These are phyloP conservation scores for Setaria italica DNA, from an alignment of 202 grass and related monocot species.

Conservation along the genomic window DNA sequence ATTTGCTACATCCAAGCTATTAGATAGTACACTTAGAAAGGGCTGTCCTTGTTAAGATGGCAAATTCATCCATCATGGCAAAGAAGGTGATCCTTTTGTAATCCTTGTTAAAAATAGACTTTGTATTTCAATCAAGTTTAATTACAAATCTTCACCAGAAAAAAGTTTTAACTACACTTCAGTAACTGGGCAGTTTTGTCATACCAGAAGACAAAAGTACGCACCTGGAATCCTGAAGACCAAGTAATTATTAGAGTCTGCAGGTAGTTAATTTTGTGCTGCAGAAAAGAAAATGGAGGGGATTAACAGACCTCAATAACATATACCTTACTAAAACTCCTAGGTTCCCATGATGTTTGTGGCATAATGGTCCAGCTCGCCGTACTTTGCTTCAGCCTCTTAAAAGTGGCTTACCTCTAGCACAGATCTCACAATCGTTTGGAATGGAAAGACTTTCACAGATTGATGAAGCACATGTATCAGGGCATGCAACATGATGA, in stretches of 20 bases:
- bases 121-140: slow-evolving; percentile 28
- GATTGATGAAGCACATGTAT: neutral
- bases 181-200: slow-evolving; percentile 22
- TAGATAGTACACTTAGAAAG: slow-evolving; percentile 30
- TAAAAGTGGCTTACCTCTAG: slow-evolving; percentile 29
- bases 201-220: neutral
- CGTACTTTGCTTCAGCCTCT: slow-evolving; percentile 33
- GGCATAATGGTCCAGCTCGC: slow-evolving; percentile 22
- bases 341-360: slow-evolving; percentile 1
- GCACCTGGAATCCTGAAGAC: slow-evolving; percentile 20
- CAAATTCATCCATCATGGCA: slow-evolving; percentile 37
- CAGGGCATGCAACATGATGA: neutral
- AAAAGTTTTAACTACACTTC: neutral
- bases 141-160: neutral
- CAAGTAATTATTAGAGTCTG: neutral
- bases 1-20: slow-evolving; percentile 24
- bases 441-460: slow-evolving; percentile 4
- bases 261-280: neutral
- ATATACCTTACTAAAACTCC: neutral
- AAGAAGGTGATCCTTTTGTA: slow-evolving; percentile 32
- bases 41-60: slow-evolving; percentile 34
- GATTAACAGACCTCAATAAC: neutral
- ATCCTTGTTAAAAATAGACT: slow-evolving; percentile 15
- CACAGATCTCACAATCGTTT: neutral
- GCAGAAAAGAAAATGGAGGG: slow-evolving; percentile 9